Conservation (phyloP, 768 basidiomycete genomes). For the Hygrophoropsis aurantiaca region DNA sequence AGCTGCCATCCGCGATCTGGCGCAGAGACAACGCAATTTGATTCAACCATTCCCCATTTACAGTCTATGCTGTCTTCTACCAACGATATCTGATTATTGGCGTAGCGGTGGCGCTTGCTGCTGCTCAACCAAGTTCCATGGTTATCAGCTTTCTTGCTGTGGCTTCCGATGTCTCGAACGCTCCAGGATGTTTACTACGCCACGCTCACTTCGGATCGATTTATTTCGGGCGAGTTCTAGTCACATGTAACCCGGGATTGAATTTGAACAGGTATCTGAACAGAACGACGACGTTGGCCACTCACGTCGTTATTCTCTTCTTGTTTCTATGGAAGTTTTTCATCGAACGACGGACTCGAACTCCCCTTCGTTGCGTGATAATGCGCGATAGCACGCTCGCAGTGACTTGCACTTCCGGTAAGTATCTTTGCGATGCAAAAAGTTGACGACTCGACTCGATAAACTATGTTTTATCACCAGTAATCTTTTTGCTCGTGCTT, state of each 20-base stretch:
- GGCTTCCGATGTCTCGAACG: slow-evolving; percentile 8
- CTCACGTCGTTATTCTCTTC: slow-evolving; percentile 9
- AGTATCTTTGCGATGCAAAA: background rate
- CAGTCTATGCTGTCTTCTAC: slow-evolving; percentile 19
- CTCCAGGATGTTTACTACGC: slow-evolving; percentile 14
- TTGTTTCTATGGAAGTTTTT: slow-evolving; percentile 20
- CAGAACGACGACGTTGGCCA: slow-evolving; percentile 18
- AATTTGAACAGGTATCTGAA: no score
- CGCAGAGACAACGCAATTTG: no score
- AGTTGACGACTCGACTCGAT: background rate
- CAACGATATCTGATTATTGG: slow-evolving; percentile 3
- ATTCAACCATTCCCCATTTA: background rate
- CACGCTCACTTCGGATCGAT: slow-evolving; percentile 10
- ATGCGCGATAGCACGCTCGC: slow-evolving; percentile 17
- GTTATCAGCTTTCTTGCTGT: slow-evolving; percentile 11
- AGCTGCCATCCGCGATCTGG: slow-evolving; percentile 3
- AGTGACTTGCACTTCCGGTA: slow-evolving; percentile 11
- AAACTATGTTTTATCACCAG: slow-evolving; percentile 6
- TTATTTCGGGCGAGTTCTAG: slow-evolving; percentile 17
- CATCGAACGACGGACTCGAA: background rate
- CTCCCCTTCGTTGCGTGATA: slow-evolving; percentile 6
- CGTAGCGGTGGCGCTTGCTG: slow-evolving; percentile 8
- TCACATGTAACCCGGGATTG: no score
- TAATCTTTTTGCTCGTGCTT: slow-evolving; percentile 15
- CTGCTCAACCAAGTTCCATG: slow-evolving; percentile 16